Conservation (phyloP, 306 rosid species). For the Cucumis hystrix region DNA sequence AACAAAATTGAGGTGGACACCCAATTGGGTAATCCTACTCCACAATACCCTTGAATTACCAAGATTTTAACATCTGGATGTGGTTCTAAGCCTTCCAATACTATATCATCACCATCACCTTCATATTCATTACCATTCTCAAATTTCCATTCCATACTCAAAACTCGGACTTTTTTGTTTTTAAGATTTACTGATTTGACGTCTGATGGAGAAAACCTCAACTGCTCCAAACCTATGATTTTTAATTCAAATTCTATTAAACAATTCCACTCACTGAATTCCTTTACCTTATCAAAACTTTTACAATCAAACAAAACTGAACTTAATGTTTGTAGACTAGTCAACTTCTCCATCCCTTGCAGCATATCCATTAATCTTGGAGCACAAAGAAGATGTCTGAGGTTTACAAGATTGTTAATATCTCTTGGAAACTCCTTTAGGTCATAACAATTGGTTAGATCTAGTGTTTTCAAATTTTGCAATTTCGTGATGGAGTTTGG, state of each 20-base stretch:
- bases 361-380: not conserved
- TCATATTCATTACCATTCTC: not conserved
- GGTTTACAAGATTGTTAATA: not conserved
- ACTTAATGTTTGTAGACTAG: not conserved
- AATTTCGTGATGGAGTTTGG: not conserved
- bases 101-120: not conserved
- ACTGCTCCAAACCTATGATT: not conserved
- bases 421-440: not conserved
- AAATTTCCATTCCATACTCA: not conserved
- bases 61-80: not conserved
- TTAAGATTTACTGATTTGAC: not conserved
- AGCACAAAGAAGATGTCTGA: not conserved
- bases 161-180: not conserved
- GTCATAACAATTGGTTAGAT: fast-evolving
- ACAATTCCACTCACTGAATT: not conserved
- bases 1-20: not conserved
- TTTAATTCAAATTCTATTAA: not conserved
- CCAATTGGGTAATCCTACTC: not conserved
- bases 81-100: not conserved
- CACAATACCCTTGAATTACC: not conserved
- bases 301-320: not conserved
- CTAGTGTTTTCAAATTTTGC: not conserved
- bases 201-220: not conserved
- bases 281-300: not conserved
- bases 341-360: not conserved